phyloP scores from a whole-genome alignment of 2,329 filamentous ascomycete genomes.

The Fusarium floridanum region DNA sequence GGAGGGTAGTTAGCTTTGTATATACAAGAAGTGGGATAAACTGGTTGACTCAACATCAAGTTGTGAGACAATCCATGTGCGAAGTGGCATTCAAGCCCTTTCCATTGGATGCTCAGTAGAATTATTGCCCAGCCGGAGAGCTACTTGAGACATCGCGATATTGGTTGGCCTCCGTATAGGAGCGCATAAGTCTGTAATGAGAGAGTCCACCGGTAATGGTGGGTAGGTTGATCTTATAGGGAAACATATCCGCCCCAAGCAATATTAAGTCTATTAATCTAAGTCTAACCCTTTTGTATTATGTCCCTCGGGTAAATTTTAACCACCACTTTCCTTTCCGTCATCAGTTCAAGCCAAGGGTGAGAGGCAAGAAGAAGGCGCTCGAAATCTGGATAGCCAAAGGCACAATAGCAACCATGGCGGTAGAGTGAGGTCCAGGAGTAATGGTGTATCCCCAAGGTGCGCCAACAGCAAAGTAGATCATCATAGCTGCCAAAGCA shows the following conservation, averaged over 20 bases:
- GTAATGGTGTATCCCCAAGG: constrained; percentile 44
- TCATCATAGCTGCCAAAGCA: constrained; percentile 39
- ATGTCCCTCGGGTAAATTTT: neutral
- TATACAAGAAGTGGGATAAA: neutral
- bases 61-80: neutral
- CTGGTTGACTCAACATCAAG: neutral
- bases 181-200: neutral
- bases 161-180: neutral
- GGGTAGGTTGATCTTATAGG: neutral
- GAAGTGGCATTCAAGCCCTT: neutral
- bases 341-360: neutral
- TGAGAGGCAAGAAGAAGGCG: constrained; percentile 38
- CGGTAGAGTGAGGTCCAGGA: constrained; percentile 39
- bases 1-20: neutral
- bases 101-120: neutral
- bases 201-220: neutral
- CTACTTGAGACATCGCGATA: neutral
- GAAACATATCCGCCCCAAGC: neutral
- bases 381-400: constrained; percentile 43
- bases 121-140: neutral
- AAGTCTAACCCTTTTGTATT: neutral
- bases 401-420: constrained; percentile 43
- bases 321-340: neutral
- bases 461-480: constrained; percentile 44
- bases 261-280: neutral